Evolutionary conservation across 2,329 filamentous ascomycete species (phyloP).

Genomic region (Arthroderma uncinatum): DNA sequence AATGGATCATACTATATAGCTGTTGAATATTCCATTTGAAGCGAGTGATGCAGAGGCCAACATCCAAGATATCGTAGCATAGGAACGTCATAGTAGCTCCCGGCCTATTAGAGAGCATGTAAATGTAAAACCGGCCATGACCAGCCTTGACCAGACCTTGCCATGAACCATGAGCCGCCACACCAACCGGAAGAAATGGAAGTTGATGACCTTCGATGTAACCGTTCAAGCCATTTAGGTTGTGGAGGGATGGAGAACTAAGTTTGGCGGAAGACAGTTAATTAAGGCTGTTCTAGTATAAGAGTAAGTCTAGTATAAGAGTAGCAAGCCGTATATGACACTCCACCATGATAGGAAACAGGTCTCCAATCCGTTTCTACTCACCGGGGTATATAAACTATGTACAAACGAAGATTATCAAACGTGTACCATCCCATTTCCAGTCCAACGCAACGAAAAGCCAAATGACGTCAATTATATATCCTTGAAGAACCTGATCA

Average conservation of each 20-base stretch:
- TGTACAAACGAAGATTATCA: not conserved
- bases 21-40: not conserved
- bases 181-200: too few relatives aligned
- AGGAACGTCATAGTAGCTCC: not conserved
- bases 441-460: not conserved
- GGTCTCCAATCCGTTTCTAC: not conserved
- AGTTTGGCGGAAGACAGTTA: not conserved
- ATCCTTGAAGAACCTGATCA: not conserved
- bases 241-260: not conserved
- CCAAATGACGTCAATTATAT: not conserved
- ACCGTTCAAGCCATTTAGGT: not conserved
- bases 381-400: not conserved
- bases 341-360: not conserved
- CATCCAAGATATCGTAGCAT: not conserved
- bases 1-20: too few relatives aligned
- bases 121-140: not conserved
- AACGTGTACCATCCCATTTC: not conserved
- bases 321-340: too few relatives aligned
- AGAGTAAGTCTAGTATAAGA: too few relatives aligned
- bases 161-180: too few relatives aligned
- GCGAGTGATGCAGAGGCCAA: not conserved
- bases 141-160: not conserved
- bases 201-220: too few relatives aligned
- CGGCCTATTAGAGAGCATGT: not conserved
- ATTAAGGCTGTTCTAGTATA: not conserved